Evolutionary conservation across 306 rosid genomes (phyloP), one percentile per base, ranked within the genome.

Genomic region (Castanea crenata): DNA sequence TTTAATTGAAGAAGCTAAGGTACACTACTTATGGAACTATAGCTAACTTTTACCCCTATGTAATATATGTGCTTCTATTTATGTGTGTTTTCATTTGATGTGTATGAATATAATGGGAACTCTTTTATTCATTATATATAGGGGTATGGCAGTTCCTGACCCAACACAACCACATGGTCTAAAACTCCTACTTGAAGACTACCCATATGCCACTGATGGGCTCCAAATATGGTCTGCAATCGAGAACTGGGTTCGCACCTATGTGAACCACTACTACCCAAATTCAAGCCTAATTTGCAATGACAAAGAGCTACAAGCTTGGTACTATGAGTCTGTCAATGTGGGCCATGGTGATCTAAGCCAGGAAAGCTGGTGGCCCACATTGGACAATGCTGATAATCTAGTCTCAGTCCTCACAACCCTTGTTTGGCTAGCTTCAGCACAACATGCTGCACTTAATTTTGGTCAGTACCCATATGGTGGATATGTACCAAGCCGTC

Each of bases 391-490:
- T 4, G 75, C 82, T 61, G 96, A 90, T n/a, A 88, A 85, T 80
- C 92, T 95, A 16, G 87, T 88, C 57, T 80, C 88, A 1, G 70
- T 95, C 16, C 90, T 95, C 68, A 88, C 94, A 29, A 95, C 93
- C 31, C 73, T 95, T 35, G 91, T 95, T 38, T 95, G 99, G 99
- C 85, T 90, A 52, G 90, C 94, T 0, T 95, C 99, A 0, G 99
- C 99, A 9, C 99, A 95, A 77, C 99, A 95, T 76, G 99, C 99
- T 0, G 98, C 99, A 3, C 96, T 95, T n/a, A 95, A 95, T 69
- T 95, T 95, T 32, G 99, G 96, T 0, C 99, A 95, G 84, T 95
- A 95, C 77, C 97, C 99, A 3, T 95, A 95, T 35, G 99, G 98
- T 0, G 99, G 99, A 1, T 95, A 90, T 13, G 94, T 95, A 12